Evolutionary conservation across 345 rosid species (phyloP), one percentile per base, ranked within the genome.

Genomic region (Brassica nigra): DNA sequence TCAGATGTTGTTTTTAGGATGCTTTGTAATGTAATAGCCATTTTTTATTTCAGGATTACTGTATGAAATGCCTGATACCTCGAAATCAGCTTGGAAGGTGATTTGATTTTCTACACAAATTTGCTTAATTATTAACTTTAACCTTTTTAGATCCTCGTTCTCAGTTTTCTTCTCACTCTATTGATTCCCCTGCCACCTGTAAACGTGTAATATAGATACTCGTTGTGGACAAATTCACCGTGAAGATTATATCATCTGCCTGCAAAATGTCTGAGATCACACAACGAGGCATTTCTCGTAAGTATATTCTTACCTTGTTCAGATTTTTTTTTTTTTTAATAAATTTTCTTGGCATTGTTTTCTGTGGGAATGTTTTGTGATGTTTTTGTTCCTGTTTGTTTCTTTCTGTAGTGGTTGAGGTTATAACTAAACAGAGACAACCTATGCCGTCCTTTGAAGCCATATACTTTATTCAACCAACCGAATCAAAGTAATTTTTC

Each of bases 201-300:
- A 3, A 42, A 75, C 27, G 4, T 66, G 65, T 66, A 44, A 20
- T 71, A 3, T 83, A 95, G 99, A 98, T 95, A 30, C 96, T 93
- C 72, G 91, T 95, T 79, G 82, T 95, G 94, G 99, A 95, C 87
- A 93, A 86, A 80, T 89, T 89, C 69, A 95, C 98, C 0, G 87
- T 95, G 47, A 95, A 91, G 93, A 85, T 95, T 68, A 84, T 95
- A 88, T 95, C 99, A 71, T 88, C 80, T 78, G 80, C 89, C 0
- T 93, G 97, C 87, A 95, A 90, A 87, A 88, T 90, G 99, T 90
- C 98, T 29, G 98, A 95, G 81, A 91, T 95, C 83, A 88, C 98
- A 2, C 91, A 89, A 76, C 90, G 93, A 89, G 98, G 98, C 83
- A 89, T 95, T 78, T 89, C 98, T 76, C 85, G 99, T 95, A 88